Percentiles rank a stretch among this genome's conserved stretches.
phyloP scores from a whole-genome alignment of 2,329 filamentous ascomycete species.

The Ilyonectria mors-panacis region DNA sequence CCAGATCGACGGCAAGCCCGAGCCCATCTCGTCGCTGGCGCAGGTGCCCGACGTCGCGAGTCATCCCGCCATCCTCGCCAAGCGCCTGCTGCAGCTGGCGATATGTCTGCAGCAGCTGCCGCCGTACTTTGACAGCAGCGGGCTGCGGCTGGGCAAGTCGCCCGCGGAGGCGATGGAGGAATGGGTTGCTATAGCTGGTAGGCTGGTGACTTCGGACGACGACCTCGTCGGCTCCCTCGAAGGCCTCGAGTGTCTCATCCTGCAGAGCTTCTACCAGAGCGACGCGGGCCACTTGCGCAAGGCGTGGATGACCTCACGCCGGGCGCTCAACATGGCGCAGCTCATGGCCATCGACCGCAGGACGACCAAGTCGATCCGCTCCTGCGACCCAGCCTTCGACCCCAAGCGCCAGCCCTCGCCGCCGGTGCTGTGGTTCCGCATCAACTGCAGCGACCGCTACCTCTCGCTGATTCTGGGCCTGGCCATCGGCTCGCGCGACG shows the following conservation, averaged over 20 bases:
- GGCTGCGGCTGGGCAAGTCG: slow-evolving; percentile 43
- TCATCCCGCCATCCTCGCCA: slow-evolving; percentile 65
- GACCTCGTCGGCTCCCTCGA: slow-evolving; percentile 66
- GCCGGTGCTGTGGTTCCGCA: slow-evolving; percentile 62
- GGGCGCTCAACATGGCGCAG: slow-evolving; percentile 66
- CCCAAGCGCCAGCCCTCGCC: slow-evolving; percentile 47
- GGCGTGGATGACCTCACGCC: slow-evolving; percentile 66
- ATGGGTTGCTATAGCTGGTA: slow-evolving; percentile 52
- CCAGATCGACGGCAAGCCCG: slow-evolving; percentile 53
- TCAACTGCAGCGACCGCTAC: slow-evolving; percentile 65
- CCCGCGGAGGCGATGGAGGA: slow-evolving; percentile 42
- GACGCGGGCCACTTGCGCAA: slow-evolving; percentile 69
- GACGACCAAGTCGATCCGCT: slow-evolving; percentile 52
- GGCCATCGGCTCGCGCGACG: slow-evolving; percentile 59
- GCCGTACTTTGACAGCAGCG: slow-evolving; percentile 47
- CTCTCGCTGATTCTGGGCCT: slow-evolving; percentile 67
- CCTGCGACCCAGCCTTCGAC: slow-evolving; percentile 53
- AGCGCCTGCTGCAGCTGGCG: slow-evolving; percentile 62
- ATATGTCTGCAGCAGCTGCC: slow-evolving; percentile 63
- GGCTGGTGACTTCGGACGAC: slow-evolving; percentile 65
- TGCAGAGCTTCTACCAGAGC: slow-evolving; percentile 64
- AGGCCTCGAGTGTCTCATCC: slow-evolving; percentile 66
- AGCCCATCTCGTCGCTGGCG: slow-evolving; percentile 45
- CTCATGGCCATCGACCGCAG: slow-evolving; percentile 64
- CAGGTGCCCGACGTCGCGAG: slow-evolving; percentile 55